phyloP scores from a whole-genome alignment of 345 rosid genomes.

The Barbarea vulgaris region DNA sequence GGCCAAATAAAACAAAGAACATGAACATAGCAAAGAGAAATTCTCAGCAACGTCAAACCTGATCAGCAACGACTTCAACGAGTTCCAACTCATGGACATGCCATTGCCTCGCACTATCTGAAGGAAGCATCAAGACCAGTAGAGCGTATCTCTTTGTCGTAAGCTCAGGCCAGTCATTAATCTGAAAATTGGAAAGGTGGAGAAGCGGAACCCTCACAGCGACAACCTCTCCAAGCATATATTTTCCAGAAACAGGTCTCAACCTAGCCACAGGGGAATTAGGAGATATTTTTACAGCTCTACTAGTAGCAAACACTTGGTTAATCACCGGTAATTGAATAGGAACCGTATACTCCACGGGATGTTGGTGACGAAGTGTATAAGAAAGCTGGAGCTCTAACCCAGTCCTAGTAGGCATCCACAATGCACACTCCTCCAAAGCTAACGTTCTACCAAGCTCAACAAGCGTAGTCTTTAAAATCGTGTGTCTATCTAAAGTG shows the following conservation, averaged over 20 bases:
- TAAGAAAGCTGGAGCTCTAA: conserved; percentile 93
- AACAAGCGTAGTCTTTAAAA: conserved; percentile 86
- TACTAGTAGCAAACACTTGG: conserved; percentile 76
- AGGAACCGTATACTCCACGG: conserved; percentile 90
- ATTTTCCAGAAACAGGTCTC: conserved; percentile 80
- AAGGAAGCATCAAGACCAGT: conserved; percentile 98
- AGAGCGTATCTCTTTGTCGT: conserved; percentile 91
- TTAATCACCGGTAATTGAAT: conserved; percentile 93
- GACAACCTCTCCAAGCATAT: conserved; percentile 89
- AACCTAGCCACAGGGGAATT: conserved; percentile 86
- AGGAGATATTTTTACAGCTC: conserved; percentile 82
- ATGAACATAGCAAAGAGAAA: background rate
- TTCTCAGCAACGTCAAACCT: conserved; percentile 49
- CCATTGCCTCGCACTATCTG: conserved; percentile 99
- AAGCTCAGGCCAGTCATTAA: conserved; percentile 99
- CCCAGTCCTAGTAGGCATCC: conserved; percentile 99
- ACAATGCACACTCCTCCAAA: conserved; percentile 93
- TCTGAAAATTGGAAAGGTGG: conserved; percentile 93
- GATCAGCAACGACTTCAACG: conserved; percentile 99
- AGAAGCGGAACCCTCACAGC: conserved; percentile 97
- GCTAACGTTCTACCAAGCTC: conserved; percentile 91
- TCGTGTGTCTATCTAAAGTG: conserved; percentile 94
- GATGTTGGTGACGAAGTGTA: conserved; percentile 93
- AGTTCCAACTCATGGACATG: conserved; percentile 96
- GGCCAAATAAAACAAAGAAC: too few species aligned